phyloP scores from a whole-genome alignment of 257 asterid genomes.

The Solanum sparsipilum region DNA sequence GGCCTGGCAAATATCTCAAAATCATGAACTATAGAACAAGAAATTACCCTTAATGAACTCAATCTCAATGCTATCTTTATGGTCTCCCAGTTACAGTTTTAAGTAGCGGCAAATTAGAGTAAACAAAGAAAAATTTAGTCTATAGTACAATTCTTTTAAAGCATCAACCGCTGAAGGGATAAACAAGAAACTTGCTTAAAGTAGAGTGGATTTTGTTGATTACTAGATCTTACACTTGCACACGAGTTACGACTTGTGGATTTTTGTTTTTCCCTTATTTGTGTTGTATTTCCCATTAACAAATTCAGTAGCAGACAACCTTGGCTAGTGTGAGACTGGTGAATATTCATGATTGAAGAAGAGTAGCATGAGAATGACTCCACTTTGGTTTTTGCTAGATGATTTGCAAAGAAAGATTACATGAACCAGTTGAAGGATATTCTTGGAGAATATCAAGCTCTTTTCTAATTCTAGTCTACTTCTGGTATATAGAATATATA shows the following conservation, averaged over 20 bases:
- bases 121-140: background rate
- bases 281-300: background rate
- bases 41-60: background rate
- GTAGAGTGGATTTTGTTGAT: background rate
- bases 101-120: background rate
- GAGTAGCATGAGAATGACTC: background rate
- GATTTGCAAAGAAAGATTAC: background rate
- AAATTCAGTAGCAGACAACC: background rate
- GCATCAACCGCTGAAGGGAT: background rate
- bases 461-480: background rate
- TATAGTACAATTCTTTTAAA: background rate
- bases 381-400: background rate
- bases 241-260: background rate
- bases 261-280: background rate
- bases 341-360: background rate
- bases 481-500: background rate
- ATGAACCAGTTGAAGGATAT: background rate
- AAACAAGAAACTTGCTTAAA: background rate
- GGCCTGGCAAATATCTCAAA: slow-evolving; percentile 39
- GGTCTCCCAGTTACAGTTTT: background rate
- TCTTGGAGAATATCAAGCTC: background rate
- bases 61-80: background rate
- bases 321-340: background rate
- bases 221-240: background rate
- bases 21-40: background rate